phyloP scores from a whole-genome alignment of 2,329 filamentous ascomycete species.

The Xylaria sp. region DNA sequence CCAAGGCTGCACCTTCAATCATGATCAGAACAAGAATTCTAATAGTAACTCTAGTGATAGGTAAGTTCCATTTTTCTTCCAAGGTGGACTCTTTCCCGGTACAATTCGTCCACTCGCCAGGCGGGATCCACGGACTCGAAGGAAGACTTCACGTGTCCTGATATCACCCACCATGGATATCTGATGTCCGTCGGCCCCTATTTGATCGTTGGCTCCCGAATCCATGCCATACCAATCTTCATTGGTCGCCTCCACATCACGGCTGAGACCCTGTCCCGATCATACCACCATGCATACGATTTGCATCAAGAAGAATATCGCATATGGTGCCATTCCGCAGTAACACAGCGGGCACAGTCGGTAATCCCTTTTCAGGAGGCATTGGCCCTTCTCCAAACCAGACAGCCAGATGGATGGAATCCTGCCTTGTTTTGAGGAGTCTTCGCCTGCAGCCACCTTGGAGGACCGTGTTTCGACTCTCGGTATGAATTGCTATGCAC shows the following conservation, averaged over 20 bases:
- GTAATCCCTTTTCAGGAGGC: background rate
- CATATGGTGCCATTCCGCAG: background rate
- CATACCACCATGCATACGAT: background rate
- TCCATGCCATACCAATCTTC: background rate
- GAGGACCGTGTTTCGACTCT: background rate
- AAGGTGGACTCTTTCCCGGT: background rate
- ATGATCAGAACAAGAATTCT: constrained; percentile 64
- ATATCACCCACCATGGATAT: background rate
- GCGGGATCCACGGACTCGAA: background rate
- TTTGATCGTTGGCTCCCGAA: background rate
- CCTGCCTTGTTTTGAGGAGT: background rate
- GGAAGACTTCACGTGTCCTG: background rate
- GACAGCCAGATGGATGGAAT: background rate
- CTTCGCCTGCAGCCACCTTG: background rate
- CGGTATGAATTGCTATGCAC: background rate
- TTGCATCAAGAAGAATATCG: background rate
- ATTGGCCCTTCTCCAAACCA: background rate
- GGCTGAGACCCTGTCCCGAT: background rate
- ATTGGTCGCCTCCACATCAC: background rate
- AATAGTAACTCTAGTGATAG: constrained; percentile 29
- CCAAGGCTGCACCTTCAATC: constrained; percentile 85
- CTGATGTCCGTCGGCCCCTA: background rate
- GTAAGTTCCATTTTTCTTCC: constrained; percentile 26
- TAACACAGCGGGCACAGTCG: background rate
- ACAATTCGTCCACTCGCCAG: background rate